Percentiles rank a stretch among this genome's conserved stretches.
phyloP scores from a whole-genome alignment of 768 basidiomycete genomes.

The Panaeolus cyanescens region DNA sequence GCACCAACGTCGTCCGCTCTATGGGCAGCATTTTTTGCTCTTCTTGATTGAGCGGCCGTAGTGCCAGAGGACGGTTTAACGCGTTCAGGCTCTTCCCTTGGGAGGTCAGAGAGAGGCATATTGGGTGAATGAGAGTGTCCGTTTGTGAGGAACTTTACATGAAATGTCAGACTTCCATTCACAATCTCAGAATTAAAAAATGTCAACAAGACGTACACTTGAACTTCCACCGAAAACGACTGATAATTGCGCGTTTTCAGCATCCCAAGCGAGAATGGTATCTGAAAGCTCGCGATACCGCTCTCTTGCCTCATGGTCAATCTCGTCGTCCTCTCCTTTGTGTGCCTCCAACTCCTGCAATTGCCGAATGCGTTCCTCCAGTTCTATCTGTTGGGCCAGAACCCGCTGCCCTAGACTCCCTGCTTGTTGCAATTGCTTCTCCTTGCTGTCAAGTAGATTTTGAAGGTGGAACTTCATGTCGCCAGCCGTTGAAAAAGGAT shows the following conservation, averaged over 20 bases:
- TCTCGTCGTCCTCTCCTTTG: slow-evolving; percentile 61
- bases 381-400: slow-evolving; percentile 89
- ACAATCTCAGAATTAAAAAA: slow-evolving; percentile 5
- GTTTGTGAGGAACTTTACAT: slow-evolving; percentile 40
- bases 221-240: slow-evolving; percentile 61
- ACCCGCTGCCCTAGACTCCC: slow-evolving; percentile 93
- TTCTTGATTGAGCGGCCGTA: slow-evolving; percentile 83
- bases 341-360: slow-evolving; percentile 73
- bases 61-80: slow-evolving; percentile 60
- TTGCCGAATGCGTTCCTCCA: slow-evolving; percentile 85
- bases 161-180: slow-evolving; percentile 11
- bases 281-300: slow-evolving; percentile 78
- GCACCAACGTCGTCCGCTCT: slow-evolving; percentile 86
- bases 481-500: slow-evolving; percentile 50
- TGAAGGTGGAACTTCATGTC: slow-evolving; percentile 67
- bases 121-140: slow-evolving; percentile 50
- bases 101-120: slow-evolving; percentile 47
- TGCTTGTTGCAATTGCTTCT: slow-evolving; percentile 89
- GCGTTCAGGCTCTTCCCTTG: slow-evolving; percentile 65
- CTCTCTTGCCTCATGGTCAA: slow-evolving; percentile 68
- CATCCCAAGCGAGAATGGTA: slow-evolving; percentile 76
- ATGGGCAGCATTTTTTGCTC: slow-evolving; percentile 91
- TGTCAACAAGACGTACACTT: slow-evolving; percentile 48
- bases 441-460: slow-evolving; percentile 83
- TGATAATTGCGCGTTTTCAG: slow-evolving; percentile 76